A percentile compares a stretch with the other conserved stretches of the same genome.
phyloP scores from a whole-genome alignment of 306 rosid species.

The Lathyrus sativus region DNA sequence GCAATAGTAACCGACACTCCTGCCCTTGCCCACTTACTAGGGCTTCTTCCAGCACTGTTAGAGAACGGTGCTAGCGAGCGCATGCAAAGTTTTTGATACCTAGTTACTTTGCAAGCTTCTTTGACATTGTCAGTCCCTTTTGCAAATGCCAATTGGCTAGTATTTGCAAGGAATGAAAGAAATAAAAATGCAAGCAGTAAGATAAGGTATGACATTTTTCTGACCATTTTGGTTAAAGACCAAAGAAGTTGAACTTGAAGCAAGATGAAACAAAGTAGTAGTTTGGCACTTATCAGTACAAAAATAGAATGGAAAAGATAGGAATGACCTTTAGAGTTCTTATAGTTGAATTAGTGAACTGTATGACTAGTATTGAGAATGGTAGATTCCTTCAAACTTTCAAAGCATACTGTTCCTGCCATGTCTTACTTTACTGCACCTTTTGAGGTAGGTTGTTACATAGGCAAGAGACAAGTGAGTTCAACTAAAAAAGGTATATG shows the following conservation, averaged over 20 bases:
- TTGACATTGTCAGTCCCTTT: slow-evolving; percentile 38
- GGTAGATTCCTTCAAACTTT: slow-evolving; percentile 20
- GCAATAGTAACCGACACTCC: slow-evolving; percentile 65
- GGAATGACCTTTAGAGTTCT: slow-evolving; percentile 26
- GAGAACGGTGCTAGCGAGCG: slow-evolving; percentile 58
- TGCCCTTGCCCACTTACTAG: slow-evolving; percentile 65
- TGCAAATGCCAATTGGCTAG: slow-evolving; percentile 37
- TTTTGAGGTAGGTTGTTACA: slow-evolving; percentile 22
- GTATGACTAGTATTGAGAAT: slow-evolving; percentile 10
- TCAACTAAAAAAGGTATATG: slow-evolving; percentile 36
- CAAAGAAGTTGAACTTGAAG: slow-evolving; percentile 15
- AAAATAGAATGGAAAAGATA: slow-evolving; percentile 13
- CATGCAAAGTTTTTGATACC: slow-evolving; percentile 51
- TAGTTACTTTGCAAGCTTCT: slow-evolving; percentile 67
- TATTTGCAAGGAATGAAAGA: slow-evolving; percentile 27
- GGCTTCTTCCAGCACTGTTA: slow-evolving; percentile 51
- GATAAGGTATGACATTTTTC: slow-evolving; percentile 12
- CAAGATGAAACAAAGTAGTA: slow-evolving; percentile 12
- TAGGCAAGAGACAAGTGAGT: slow-evolving; percentile 40
- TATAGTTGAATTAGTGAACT: slow-evolving; percentile 12
- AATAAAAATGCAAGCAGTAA: slow-evolving; percentile 36
- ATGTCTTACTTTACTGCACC: slow-evolving; percentile 10
- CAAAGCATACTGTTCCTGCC: not conserved
- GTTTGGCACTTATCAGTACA: not conserved
- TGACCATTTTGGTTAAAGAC: slow-evolving; percentile 31